Base-by-base conservation (phyloP, 2,329 filamentous ascomycete species). In the Cyanodermella asteris region DNA sequence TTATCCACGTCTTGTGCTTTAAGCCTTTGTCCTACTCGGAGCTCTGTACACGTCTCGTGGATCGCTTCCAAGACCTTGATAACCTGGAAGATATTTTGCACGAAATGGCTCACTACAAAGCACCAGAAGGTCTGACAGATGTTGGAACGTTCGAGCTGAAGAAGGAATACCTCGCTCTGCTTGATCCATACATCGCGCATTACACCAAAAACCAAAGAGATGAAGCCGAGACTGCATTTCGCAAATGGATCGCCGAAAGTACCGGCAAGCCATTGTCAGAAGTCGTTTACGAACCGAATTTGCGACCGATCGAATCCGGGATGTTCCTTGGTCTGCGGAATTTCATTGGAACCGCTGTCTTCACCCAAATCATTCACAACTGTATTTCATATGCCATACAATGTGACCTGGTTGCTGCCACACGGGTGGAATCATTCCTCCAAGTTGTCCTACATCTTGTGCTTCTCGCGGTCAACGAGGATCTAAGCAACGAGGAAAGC, bases 161-260 rank as follows among this genome's bases (percentile, higher is more conserved):
- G 42, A 68, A 75, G 4, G 67, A 91, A 31, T 87, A 72, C 38
- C 63, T 93, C 19, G 75, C 84, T 36, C 64, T 90, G 23, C 69
- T 97, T 25, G 90, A 97, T 44, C 87, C 90, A 1, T 97, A 93
- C 45, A 87, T 82, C 40, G 76, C 82, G 5, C 81, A 94, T 42
- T 97, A 91, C 47, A 90, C 72, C 40, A 91, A 91, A 43, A 97
- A 97, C 40, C 84, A 94, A 46, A 68, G 87, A 25, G 87, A 97
- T 42, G 87, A 97, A 45, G 80, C 84, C 0, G 87, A 97, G 47
- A 71, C 66, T 36, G 74, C 81, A 3, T 93, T 87, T 52, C 80
- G 74, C 38, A 72, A 74, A 40, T 74, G 77, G 56, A 70, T 87
- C 56, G 77, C 81, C 7, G 81, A 81, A 51, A 81, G 76, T 49